Base-by-base conservation (phyloP, 176 grass and related monocot genomes). In the Canna indica region DNA sequence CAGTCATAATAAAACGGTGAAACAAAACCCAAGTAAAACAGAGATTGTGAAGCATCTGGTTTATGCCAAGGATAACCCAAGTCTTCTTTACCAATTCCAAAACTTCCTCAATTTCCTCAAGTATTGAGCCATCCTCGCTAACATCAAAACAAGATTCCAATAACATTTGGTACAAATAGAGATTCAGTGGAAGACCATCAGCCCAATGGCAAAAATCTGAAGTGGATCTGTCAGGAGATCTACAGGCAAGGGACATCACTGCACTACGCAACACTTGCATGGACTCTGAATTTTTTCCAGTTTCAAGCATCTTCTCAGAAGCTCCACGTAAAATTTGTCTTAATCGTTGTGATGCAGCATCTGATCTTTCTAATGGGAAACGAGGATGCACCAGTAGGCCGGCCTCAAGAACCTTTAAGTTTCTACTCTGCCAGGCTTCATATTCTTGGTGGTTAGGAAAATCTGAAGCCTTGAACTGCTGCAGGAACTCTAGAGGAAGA, bases 1-100 rank as follows among this genome's bases (percentile, higher is more conserved):
- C 84, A 20, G 84, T 85, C 59, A 71, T 79, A 81, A 97, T 84
- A 75, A 90, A 97, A 63, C 76, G 81, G 47, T 92, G 82, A 80
- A 97, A 97, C 62, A 97, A 80, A 79, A 88, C 82, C 94, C 94
- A 97, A 59, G 84, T 89, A 81, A 97, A 97, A 76, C 94, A 97
- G 67, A 97, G 83, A 77, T 97, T 97, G 68, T 97, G 94, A 86
- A 90, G 85, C 75, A 77, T 83, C 68, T 97, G 84, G 64, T 82
- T 89, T 32, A 97, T 90, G 75, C 94, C 89, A 39, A 97, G 84
- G 47, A 97, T 90, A 77, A 63, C 59, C 94, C 94, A 97, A 20
- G 94, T 92, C 77, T 97, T 97, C 77, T 97, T 97, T 75, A 97
- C 83, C 53, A 90, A 83, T 65, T 97, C 94, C 75, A 97, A 80